Evolutionary conservation across 2,329 filamentous ascomycete genomes (phyloP).

Genomic region (Fusarium sp.): DNA sequence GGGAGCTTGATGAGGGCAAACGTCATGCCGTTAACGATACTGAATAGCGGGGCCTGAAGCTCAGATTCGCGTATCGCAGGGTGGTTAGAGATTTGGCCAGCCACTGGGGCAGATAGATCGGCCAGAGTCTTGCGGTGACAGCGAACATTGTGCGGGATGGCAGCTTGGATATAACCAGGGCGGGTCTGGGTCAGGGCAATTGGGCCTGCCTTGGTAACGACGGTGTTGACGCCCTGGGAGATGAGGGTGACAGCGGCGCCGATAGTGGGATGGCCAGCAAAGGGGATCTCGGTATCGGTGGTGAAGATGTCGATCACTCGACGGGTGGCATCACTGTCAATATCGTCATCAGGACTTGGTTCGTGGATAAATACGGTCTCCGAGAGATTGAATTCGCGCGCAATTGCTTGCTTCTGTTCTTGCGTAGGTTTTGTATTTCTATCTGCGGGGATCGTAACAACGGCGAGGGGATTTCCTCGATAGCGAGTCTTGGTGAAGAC

Average conservation of each 20-base stretch:
- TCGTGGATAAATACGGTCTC: conserved; percentile 73
- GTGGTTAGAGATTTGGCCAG: conserved; percentile 46
- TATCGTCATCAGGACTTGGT: conserved; percentile 47
- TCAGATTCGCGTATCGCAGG: conserved; percentile 50
- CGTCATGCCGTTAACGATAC: conserved; percentile 79
- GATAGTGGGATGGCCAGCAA: conserved; percentile 72
- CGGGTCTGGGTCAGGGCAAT: conserved; percentile 57
- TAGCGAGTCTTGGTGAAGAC: conserved; percentile 66
- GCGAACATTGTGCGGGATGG: conserved; percentile 75
- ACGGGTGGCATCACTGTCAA: conserved; percentile 42
- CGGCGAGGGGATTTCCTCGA: conserved; percentile 69
- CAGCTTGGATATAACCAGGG: conserved; percentile 65
- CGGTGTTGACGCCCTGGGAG: conserved; percentile 51
- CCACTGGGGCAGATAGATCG: conserved; percentile 41
- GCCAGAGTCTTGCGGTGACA: conserved; percentile 62
- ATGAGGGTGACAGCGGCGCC: conserved; percentile 65
- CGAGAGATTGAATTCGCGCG: conserved; percentile 72
- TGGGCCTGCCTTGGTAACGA: conserved; percentile 67
- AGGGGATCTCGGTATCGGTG: conserved; percentile 63
- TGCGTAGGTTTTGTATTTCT: conserved; percentile 55
- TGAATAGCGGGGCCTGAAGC: conserved; percentile 61
- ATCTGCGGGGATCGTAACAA: conserved; percentile 63
- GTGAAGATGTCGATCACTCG: conserved; percentile 71
- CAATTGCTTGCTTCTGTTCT: conserved; percentile 66
- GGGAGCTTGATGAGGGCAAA: conserved; percentile 75